Conservation (phyloP, 2,329 filamentous ascomycete species). For the Penicillium sp. region DNA sequence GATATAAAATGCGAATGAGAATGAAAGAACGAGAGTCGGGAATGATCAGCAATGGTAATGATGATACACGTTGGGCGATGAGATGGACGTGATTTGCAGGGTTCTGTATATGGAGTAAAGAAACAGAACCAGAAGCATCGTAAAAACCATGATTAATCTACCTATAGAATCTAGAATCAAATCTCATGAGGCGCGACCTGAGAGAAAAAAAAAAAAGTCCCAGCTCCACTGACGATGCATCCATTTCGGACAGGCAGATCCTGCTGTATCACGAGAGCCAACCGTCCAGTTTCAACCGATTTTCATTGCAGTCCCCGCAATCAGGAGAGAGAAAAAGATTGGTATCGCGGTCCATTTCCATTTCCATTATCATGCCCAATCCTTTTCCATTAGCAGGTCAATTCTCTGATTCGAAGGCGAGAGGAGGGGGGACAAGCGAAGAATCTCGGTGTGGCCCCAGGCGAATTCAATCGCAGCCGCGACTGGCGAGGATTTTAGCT, state of each 20-base stretch:
- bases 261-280: neutral
- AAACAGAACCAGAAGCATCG: neutral
- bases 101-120: neutral
- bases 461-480: slow-evolving; percentile 4
- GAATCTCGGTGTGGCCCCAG: neutral
- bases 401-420: neutral
- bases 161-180: neutral
- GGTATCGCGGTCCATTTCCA: neutral
- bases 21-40: neutral
- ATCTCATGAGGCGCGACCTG: neutral
- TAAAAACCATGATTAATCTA: neutral
- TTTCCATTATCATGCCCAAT: neutral
- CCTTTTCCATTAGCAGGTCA: neutral
- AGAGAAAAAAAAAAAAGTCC: neutral
- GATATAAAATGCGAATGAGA: neutral
- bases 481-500: slow-evolving; percentile 7
- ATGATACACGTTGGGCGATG: too few species aligned
- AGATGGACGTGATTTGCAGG: neutral
- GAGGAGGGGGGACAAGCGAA: too few species aligned
- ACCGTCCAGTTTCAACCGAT: neutral
- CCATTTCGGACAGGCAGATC: neutral
- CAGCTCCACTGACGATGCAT: neutral
- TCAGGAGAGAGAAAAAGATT: neutral
- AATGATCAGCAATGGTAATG: neutral
- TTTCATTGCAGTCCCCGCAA: neutral